Conservation (phyloP, 768 basidiomycete genomes). For the Trametes cingulata region DNA sequence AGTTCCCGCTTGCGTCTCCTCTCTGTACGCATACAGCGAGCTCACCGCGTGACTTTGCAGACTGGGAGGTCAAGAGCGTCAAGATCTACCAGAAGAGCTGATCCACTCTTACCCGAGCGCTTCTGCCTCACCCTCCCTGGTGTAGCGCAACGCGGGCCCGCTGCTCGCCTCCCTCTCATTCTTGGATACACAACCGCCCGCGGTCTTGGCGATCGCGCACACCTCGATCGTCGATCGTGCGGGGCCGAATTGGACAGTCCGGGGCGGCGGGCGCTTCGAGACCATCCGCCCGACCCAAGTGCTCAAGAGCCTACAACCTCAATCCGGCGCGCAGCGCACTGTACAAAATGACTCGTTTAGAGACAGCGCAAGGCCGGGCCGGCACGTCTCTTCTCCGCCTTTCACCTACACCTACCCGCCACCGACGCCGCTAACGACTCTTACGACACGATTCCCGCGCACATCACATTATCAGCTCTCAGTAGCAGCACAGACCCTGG, state of each 20-base stretch:
- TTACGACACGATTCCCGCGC: not conserved
- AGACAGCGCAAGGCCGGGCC: conserved; percentile 1
- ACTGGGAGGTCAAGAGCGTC: conserved; percentile 81
- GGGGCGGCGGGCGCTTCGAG: not conserved
- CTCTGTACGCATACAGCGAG: not conserved
- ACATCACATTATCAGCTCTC: not conserved
- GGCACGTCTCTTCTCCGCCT: not conserved
- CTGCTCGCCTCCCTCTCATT: not conserved
- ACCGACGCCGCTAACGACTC: not conserved
- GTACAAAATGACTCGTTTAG: not conserved
- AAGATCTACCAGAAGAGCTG: conserved; percentile 61
- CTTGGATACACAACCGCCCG: conserved; percentile 4
- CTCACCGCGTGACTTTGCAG: conserved; percentile 38
- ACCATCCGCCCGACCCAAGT: too few relatives aligned
- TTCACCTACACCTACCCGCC: not conserved
- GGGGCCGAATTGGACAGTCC: not conserved
- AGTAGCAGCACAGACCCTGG: not conserved
- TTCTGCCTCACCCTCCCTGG: not conserved
- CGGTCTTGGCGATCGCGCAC: not conserved
- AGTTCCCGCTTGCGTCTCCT: conserved; percentile 35
- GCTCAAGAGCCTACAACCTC: not conserved
- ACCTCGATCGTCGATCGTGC: conserved; percentile 5
- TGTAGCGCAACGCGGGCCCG: not conserved
- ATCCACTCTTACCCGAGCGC: conserved; percentile 3
- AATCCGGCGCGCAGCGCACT: too few relatives aligned